These are phyloP conservation scores for Cryptosporidium sp. DNA, from an alignment of 169 alveolate genomes.

Conservation along the genomic window DNA sequence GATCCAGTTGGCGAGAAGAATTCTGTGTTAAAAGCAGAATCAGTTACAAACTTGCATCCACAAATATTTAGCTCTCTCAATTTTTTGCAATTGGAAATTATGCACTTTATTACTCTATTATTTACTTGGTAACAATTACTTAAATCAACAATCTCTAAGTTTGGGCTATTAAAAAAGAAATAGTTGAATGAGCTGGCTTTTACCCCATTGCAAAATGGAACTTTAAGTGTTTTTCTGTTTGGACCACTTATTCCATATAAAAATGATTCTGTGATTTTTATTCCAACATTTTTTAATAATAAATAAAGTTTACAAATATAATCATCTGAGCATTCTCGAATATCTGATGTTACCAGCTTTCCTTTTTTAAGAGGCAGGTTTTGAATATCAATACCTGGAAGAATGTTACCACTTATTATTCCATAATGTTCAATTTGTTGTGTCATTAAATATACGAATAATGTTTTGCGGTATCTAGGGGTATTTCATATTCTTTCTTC, in stretches of 20 bases:
- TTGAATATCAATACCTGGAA: neutral
- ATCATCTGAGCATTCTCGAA: slow-evolving; percentile 37
- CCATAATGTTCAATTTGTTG: neutral
- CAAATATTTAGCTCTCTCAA: slow-evolving; percentile 35
- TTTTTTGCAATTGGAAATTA: slow-evolving; percentile 42
- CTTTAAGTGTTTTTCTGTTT: slow-evolving; percentile 15
- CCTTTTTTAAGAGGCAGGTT: slow-evolving; percentile 18
- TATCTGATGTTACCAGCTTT: slow-evolving; percentile 8
- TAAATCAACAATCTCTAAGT: slow-evolving; percentile 38
- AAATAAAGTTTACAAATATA: slow-evolving; percentile 19
- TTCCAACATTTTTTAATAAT: slow-evolving; percentile 21
- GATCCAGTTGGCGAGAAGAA: slow-evolving; percentile 48
- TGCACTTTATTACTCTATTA: slow-evolving; percentile 50
- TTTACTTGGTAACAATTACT: slow-evolving; percentile 68
- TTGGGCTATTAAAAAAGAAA: slow-evolving; percentile 54
- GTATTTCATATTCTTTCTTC: neutral
- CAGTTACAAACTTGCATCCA: slow-evolving; percentile 60
- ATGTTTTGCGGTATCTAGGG: neutral
- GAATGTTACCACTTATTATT: neutral
- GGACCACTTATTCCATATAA: slow-evolving; percentile 70
- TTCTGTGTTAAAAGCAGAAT: slow-evolving; percentile 66
- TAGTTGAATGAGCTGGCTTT: slow-evolving; percentile 64
- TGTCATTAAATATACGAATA: neutral
- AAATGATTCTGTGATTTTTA: slow-evolving; percentile 66
- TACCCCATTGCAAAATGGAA: slow-evolving; percentile 47